These are phyloP conservation scores for Mariannaea elegans DNA, from an alignment of 2,329 filamentous ascomycete species.

Conservation along the genomic window DNA sequence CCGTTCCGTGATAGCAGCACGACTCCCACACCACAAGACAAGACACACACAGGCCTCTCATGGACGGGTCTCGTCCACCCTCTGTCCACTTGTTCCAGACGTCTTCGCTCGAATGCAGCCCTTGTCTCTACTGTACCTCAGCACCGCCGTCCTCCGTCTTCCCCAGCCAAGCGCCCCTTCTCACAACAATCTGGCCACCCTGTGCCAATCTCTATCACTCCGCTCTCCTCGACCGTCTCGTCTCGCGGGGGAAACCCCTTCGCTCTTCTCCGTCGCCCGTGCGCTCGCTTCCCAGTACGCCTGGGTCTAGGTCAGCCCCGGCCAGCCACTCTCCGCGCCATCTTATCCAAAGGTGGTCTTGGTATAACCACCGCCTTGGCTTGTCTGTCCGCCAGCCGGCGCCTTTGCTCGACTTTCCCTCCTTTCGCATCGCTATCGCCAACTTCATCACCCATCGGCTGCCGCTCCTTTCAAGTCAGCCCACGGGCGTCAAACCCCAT, in stretches of 20 bases:
- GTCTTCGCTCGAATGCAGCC: neutral
- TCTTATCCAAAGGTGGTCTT: conserved; percentile 12
- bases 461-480: conserved; percentile 7
- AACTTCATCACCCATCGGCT: conserved; percentile 6
- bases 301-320: conserved; percentile 6
- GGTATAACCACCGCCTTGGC: conserved; percentile 21
- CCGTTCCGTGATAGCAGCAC: conserved; percentile 22
- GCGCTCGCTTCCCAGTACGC: conserved; percentile 5
- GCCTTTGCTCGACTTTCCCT: conserved; percentile 6
- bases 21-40: conserved; percentile 1
- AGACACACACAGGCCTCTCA: neutral
- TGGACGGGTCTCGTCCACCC: neutral
- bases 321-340: conserved; percentile 12
- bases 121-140: neutral
- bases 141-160: neutral
- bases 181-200: neutral
- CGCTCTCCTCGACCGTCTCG: neutral
- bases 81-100: conserved; percentile 16
- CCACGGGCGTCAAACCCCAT: conserved; percentile 21
- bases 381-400: conserved; percentile 5
- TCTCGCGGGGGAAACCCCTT: conserved; percentile 17
- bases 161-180: neutral
- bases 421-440: conserved; percentile 20
- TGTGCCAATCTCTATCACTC: conserved; percentile 24
- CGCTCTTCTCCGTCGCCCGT: conserved; percentile 12